Conservation (phyloP, 768 basidiomycete species). For the Cantharellus anzutake region DNA sequence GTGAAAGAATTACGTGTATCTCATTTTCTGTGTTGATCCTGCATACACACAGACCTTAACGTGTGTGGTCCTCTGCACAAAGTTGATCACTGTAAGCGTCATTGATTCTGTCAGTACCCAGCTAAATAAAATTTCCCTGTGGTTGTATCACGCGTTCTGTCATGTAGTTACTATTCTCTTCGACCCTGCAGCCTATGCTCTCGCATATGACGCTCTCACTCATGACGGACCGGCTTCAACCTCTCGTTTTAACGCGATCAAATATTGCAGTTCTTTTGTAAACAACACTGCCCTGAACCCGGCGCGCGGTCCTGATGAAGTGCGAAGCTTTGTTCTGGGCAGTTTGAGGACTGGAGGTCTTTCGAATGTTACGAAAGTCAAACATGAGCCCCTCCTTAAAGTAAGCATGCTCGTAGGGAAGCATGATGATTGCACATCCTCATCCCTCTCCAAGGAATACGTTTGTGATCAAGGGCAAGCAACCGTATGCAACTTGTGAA, state of each 20-base stretch:
- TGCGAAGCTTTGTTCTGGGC: background rate
- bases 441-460: background rate
- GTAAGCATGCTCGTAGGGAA: background rate
- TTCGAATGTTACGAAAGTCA: background rate
- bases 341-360: background rate
- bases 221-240: constrained; percentile 7
- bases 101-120: background rate
- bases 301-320: background rate
- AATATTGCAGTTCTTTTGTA: background rate
- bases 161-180: constrained; percentile 10
- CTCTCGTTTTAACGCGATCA: constrained; percentile 5
- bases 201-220: constrained; percentile 12
- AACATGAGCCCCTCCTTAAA: background rate
- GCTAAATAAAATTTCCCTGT: too few relatives aligned
- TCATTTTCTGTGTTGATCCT: background rate
- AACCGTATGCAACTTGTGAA: background rate
- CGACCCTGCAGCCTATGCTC: constrained; percentile 12
- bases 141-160: background rate
- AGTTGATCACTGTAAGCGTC: constrained; percentile 8
- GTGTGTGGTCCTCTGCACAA: constrained; percentile 8
- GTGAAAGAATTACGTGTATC: background rate
- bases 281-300: background rate
- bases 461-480: background rate
- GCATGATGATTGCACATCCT: too few relatives aligned
- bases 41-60: constrained; percentile 1